Conservation (phyloP, 192 early-diverging fungal species). For the Nowakowskiella sp. region DNA sequence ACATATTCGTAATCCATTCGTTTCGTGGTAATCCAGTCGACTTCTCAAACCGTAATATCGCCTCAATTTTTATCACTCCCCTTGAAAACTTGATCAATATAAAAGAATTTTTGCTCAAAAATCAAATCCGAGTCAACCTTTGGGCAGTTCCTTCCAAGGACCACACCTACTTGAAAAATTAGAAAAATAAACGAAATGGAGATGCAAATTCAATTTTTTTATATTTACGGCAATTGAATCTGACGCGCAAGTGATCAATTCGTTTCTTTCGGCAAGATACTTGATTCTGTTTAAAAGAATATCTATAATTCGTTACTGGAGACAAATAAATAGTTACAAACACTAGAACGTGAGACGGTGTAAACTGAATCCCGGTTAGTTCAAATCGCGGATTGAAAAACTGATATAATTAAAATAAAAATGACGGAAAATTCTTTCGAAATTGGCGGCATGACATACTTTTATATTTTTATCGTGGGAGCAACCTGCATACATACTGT, state of each 20-base stretch:
- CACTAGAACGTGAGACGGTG: slow-evolving; percentile 26
- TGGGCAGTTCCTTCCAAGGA: slow-evolving; percentile 12
- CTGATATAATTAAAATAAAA: slow-evolving; percentile 5
- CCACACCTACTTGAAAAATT: slow-evolving; percentile 15
- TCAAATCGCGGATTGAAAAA: slow-evolving; percentile 45
- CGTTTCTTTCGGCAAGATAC: slow-evolving; percentile 22
- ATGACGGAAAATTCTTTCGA: background rate
- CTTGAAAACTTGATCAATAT: slow-evolving; percentile 3
- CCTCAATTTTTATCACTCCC: slow-evolving; percentile 15
- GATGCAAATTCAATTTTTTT: too few species aligned
- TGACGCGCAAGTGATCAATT: slow-evolving; percentile 35
- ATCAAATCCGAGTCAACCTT: slow-evolving; percentile 15
- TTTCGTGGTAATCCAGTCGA: slow-evolving; percentile 21
- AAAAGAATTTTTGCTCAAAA: slow-evolving; percentile 7
- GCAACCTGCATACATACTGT: slow-evolving; percentile 28
- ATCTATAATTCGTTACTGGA: background rate
- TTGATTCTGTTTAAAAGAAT: slow-evolving; percentile 12
- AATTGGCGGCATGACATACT: slow-evolving; percentile 3
- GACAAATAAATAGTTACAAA: slow-evolving; percentile 5
- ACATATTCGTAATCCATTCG: slow-evolving; percentile 37
- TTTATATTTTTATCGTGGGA: slow-evolving; percentile 23
- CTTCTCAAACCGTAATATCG: slow-evolving; percentile 9
- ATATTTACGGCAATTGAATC: slow-evolving; percentile 17
- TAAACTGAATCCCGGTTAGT: slow-evolving; percentile 18
- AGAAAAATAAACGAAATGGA: background rate